These are phyloP conservation scores for Paraglomus occultum DNA, from an alignment of 192 early-diverging fungal species.

Conservation along the genomic window DNA sequence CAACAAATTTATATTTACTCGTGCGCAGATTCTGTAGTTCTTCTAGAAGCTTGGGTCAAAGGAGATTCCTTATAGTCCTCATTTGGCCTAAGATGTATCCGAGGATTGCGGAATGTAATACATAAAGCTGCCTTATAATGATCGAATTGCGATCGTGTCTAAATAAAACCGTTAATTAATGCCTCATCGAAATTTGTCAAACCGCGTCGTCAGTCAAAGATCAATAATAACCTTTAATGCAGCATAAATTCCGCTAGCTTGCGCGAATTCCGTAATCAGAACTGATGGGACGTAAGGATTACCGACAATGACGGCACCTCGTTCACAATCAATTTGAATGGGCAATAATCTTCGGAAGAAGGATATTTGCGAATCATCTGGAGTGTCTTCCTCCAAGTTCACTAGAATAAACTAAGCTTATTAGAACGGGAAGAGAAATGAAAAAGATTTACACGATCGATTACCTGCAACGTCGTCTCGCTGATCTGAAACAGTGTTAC, in stretches of 20 bases:
- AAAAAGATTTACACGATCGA: not conserved
- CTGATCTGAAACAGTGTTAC: conserved; percentile 11
- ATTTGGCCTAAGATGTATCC: conserved; percentile 57
- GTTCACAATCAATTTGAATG: conserved; percentile 59
- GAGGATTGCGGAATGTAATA: conserved; percentile 49
- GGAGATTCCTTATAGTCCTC: conserved; percentile 53
- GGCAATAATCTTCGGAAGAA: conserved; percentile 63
- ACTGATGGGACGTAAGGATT: conserved; percentile 64
- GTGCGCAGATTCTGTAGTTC: too few species aligned
- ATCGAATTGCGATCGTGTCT: conserved; percentile 57
- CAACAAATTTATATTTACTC: too few species aligned
- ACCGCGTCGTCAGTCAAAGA: not conserved
- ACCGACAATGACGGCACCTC: conserved; percentile 70
- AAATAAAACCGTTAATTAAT: not conserved
- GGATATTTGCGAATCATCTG: conserved; percentile 34
- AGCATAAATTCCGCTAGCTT: conserved; percentile 56
- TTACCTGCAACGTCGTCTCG: conserved; percentile 15
- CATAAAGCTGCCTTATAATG: conserved; percentile 57
- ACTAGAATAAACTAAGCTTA: conserved; percentile 8
- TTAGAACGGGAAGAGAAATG: not conserved
- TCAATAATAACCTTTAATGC: conserved; percentile 36
- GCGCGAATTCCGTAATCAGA: conserved; percentile 56
- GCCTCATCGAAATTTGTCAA: not conserved
- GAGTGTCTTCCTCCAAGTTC: conserved; percentile 38
- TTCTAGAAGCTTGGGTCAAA: not conserved